Conservation (phyloP, 306 rosid genomes). For the Nissolia schottii region DNA sequence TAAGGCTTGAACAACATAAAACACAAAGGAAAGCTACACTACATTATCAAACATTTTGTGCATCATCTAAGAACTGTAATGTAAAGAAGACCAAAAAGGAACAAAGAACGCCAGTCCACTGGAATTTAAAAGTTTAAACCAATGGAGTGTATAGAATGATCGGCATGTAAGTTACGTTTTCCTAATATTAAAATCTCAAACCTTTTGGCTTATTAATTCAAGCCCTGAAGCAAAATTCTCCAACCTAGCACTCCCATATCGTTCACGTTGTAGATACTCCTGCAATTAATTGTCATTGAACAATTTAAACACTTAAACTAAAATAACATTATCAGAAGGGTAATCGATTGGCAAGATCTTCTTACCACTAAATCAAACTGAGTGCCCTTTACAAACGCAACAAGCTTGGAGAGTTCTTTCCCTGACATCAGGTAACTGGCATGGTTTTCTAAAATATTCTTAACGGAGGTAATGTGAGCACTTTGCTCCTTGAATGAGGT, state of each 20-base stretch:
- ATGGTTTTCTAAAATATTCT: constrained; percentile 87
- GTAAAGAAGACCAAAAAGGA: neutral
- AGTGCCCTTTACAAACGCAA: constrained; percentile 95
- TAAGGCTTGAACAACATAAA: neutral
- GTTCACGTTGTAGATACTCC: constrained; percentile 95
- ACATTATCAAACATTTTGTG: neutral
- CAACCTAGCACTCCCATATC: constrained; percentile 81
- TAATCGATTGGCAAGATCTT: constrained; percentile 19
- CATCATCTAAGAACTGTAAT: neutral
- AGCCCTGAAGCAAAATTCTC: constrained; percentile 94
- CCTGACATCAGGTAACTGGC: constrained; percentile 94
- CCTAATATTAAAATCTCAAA: constrained; percentile 17
- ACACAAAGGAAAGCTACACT: constrained; percentile 1
- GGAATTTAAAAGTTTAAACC: constrained; percentile 16
- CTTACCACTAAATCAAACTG: constrained; percentile 96
- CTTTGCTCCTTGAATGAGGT: constrained; percentile 82
- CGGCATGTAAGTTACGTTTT: neutral
- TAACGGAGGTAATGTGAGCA: constrained; percentile 80
- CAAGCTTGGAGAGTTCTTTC: constrained; percentile 96
- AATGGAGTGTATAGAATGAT: neutral
- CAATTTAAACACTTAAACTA: constrained; percentile 17
- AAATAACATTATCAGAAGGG: neutral
- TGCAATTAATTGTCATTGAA: constrained; percentile 34
- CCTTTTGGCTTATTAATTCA: constrained; percentile 88
- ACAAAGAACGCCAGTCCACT: neutral